Base-by-base conservation (phyloP, 495 filamentous ascomycete genomes). In the Barbatosphaeria neglecta region DNA sequence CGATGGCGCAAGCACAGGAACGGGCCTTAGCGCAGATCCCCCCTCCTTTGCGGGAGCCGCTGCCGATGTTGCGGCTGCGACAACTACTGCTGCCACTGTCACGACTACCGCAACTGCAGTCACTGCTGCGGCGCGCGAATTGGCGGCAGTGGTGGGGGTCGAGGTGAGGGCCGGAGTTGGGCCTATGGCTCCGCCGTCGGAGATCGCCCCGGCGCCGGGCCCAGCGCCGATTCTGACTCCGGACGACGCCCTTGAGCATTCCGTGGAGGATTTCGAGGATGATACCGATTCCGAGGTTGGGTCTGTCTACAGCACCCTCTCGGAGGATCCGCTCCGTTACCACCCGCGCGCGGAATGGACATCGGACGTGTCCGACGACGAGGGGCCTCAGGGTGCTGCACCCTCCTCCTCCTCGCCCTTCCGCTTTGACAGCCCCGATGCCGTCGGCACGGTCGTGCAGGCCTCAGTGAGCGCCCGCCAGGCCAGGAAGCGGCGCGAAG, bases 371-470 rank as follows among this genome's bases (percentile, higher is more conserved):
- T 68, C 68, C 17, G 66, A 66, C 41, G 59, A 67, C 37, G 65
- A 69, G 2, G 52, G 55, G 25, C 51, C 60, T n/a, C n/a, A n/a
- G n/a, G n/a, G n/a, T 4, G 31, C 13, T 35, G 9, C 31, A 0
- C 43, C 24, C 4, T 42, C 49, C 18, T 46, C 53, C 0, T 31
- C 46, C 10, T 68, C 65, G n/a, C 73, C 78, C 17, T 85, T 78
- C 64, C 72, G 69, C 10, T 86, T 80, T 56, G 80, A 85, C 45
- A 76, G 49, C 28, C 82, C 82, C 2, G 81, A 86, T 47, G 67
- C 69, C 6, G 67, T 84, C 11, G 78, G 70, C 3, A 59, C 57
- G 2, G 64, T 61, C 25, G 64, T 69, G 5, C 58, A 66, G 45
- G 62, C 49, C 25, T 59, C 62, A 0, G 58, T 58, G 10, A 44